phyloP scores from a whole-genome alignment of 192 early-diverging fungal genomes.

The Phycomyces nitens region DNA sequence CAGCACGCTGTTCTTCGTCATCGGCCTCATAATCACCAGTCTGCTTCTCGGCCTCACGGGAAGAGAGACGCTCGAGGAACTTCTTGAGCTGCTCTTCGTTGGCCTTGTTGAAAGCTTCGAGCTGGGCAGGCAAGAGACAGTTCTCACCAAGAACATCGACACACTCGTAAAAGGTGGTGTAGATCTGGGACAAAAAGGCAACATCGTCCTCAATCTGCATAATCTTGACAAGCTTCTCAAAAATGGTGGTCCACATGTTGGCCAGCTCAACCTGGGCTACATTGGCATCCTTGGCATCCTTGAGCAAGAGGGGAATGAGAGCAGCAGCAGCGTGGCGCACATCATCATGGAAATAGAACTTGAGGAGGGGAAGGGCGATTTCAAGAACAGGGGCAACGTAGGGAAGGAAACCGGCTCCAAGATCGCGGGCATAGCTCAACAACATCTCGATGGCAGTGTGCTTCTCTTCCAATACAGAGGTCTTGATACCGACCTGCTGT shows the following conservation, averaged over 20 bases:
- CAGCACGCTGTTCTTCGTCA: conserved; percentile 84
- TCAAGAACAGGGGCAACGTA: conserved; percentile 83
- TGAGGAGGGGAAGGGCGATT: conserved; percentile 84
- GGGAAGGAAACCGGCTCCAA: conserved; percentile 84
- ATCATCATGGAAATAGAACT: conserved; percentile 98
- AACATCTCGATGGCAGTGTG: conserved; percentile 98
- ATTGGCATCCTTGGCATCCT: conserved; percentile 52
- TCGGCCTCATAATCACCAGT: conserved; percentile 87
- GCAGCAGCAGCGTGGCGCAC: conserved; percentile 86
- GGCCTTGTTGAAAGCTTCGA: conserved; percentile 69
- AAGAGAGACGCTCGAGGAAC: conserved; percentile 71
- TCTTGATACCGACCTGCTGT: conserved; percentile 95
- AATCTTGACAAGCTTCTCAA: conserved; percentile 72
- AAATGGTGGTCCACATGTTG: conserved; percentile 71
- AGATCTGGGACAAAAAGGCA: conserved; percentile 73
- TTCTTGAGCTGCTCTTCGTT: conserved; percentile 70
- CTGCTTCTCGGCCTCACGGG: conserved; percentile 68
- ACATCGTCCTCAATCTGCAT: conserved; percentile 82
- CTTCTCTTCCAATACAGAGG: conserved; percentile 95
- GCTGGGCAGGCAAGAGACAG: conserved; percentile 57
- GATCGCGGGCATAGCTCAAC: conserved; percentile 87
- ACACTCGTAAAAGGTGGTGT: conserved; percentile 70
- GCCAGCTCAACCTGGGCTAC: conserved; percentile 48
- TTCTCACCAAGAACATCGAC: conserved; percentile 65
- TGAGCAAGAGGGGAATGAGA: conserved; percentile 78